A percentile compares a stretch with the other conserved stretches of the same genome.
Evolutionary conservation across 305 asterid species (phyloP).

Genomic region (Fraxinus xanthoxyloides): DNA sequence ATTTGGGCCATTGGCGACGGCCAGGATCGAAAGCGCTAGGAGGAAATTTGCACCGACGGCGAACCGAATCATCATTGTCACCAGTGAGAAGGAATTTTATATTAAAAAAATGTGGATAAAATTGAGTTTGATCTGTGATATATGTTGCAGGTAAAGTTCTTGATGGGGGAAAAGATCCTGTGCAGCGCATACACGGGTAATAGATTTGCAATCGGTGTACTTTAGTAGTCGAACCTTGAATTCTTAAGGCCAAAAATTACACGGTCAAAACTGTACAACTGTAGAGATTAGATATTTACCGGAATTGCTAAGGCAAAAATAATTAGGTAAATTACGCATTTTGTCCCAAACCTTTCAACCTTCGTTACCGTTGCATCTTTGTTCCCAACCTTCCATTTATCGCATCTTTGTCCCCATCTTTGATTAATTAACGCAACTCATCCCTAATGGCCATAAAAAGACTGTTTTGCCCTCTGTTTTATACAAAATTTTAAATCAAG

Average conservation of each 20-base stretch:
- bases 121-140: neutral
- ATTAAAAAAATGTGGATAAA: neutral
- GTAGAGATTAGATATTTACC: too few species aligned
- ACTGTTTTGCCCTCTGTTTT: neutral
- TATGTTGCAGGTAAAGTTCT: neutral
- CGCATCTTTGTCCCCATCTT: neutral
- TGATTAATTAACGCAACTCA: neutral
- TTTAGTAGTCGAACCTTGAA: neutral
- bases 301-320: neutral
- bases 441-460: neutral
- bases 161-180: neutral
- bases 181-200: neutral
- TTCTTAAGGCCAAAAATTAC: neutral
- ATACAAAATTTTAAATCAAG: neutral
- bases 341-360: neutral
- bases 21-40: constrained; percentile 45
- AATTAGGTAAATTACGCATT: neutral
- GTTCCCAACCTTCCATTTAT: neutral
- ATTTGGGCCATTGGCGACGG: constrained; percentile 41
- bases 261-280: neutral
- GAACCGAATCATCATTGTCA: constrained; percentile 34
- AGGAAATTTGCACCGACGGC: constrained; percentile 42
- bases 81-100: constrained; percentile 20
- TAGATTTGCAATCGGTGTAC: neutral
- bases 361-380: neutral